A percentile compares a stretch with the other conserved stretches of the same genome.
Evolutionary conservation across 495 filamentous ascomycete genomes (phyloP).

Genomic region (Trichoderma erinaceum): DNA sequence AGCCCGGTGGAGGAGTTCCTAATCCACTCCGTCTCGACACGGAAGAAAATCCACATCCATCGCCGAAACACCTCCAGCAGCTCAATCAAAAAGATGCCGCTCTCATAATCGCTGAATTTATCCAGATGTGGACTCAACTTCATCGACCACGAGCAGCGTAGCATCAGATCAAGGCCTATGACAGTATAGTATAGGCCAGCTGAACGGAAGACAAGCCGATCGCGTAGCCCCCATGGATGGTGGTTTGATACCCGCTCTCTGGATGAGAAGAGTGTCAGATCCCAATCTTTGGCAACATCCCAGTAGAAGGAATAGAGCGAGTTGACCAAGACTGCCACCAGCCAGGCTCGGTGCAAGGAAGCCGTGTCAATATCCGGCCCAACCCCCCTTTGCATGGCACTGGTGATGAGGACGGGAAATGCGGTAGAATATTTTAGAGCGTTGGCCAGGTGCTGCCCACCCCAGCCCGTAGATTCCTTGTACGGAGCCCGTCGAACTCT

Average conservation of each 20-base stretch:
- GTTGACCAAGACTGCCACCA: constrained; percentile 63
- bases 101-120: constrained; percentile 77
- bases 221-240: constrained; percentile 71
- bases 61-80: constrained; percentile 76
- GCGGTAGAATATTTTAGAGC: constrained; percentile 86
- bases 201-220: constrained; percentile 61
- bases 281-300: constrained; percentile 97
- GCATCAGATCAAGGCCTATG: constrained; percentile 67
- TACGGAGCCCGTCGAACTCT: constrained; percentile 57
- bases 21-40: constrained; percentile 88
- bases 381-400: constrained; percentile 65
- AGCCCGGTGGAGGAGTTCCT: constrained; percentile 33
- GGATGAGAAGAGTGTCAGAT: constrained; percentile 68
- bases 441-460: constrained; percentile 83
- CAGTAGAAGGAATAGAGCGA: constrained; percentile 94
- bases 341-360: constrained; percentile 48
- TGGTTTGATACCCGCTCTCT: constrained; percentile 47
- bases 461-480: constrained; percentile 49
- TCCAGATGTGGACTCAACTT: constrained; percentile 76
- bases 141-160: constrained; percentile 85
- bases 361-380: constrained; percentile 40
- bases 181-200: constrained; percentile 72
- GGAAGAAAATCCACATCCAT: constrained; percentile 97
- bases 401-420: constrained; percentile 82
- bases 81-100: constrained; percentile 78